Evolutionary conservation across 1,284 basidiomycete species (phyloP), one percentile per base, ranked within the genome.

Genomic region (Kwoniella shivajii): DNA sequence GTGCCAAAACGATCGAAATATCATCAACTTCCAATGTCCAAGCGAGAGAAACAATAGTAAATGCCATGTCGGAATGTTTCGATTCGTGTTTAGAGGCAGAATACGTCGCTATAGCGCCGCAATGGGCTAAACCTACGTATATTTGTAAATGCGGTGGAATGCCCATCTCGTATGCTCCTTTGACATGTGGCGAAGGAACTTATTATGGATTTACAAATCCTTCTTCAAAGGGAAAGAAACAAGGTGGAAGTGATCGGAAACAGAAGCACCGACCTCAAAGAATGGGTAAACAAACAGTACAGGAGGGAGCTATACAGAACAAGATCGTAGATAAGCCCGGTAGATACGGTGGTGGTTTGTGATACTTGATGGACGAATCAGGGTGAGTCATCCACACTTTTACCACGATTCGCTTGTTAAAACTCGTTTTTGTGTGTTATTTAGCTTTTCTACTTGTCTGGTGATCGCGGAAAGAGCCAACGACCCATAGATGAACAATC

Each of bases 141-240:
- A 33, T 34, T 34, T 47, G 45, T 47, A 47, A 30, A 47, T 47
- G 45, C n/a, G 45, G 45, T 47, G 31, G 31, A 20, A 47, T 47
- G 45, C 45, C 45, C 3, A 26, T 22, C 22, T 47, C 45, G 33
- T 47, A 47, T 18, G 16, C 9, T 34, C 45, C 45, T 2, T 7
- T 36, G 16, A 47, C 36, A n/a, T 47, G 45, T 22, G 45, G 30
- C 18, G 45, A 47, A 36, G 45, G 45, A 22, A 34, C 45, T 6
- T 27, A 34, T 24, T 47, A 47, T 47, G 45, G 45, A 20, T 47
- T 22, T 34, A 34, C 45, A 2, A 36, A 47, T 20, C 45, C 45
- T 16, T 34, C 45, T 5, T 47, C 43, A 5, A 45, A 45, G 26
- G 43, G 43, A 18, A 45, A 45, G 30, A n/a, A n/a, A n/a, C n/a